A percentile compares a stretch with the other conserved stretches of the same genome.
These are phyloP conservation scores for Pleoardoris graminearum DNA, from an alignment of 2,329 filamentous ascomycete genomes.

Conservation along the genomic window DNA sequence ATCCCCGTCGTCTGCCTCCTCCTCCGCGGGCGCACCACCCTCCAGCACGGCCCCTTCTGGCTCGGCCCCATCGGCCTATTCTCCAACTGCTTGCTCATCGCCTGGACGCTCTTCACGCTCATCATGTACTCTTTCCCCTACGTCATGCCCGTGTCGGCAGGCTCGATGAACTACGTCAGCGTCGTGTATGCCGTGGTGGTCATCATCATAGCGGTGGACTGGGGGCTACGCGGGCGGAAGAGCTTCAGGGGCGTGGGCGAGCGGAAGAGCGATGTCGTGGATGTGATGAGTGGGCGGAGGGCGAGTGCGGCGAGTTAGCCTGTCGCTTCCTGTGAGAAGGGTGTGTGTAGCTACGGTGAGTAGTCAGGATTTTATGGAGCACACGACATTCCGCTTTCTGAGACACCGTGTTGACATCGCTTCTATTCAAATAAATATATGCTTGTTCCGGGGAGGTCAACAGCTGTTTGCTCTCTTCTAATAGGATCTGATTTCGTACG, in stretches of 20 bases:
- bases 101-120: conserved; percentile 56
- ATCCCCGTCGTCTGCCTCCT: conserved; percentile 53
- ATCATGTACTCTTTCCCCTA: conserved; percentile 51
- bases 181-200: conserved; percentile 33
- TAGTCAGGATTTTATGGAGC: no score
- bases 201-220: conserved; percentile 34
- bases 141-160: conserved; percentile 30
- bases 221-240: conserved; percentile 34
- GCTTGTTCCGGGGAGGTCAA: no score
- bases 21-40: conserved; percentile 50
- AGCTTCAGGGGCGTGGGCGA: conserved; percentile 35
- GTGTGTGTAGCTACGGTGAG: no score
- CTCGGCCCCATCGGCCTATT: conserved; percentile 31
- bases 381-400: no score
- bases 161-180: conserved; percentile 40
- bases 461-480: no score
- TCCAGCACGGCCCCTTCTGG: conserved; percentile 49
- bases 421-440: no score
- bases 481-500: no score
- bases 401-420: no score
- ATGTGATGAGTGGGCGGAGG: conserved; percentile 11
- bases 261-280: conserved; percentile 31
- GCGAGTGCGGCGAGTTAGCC: conserved; percentile 1
- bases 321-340: no score
- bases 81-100: conserved; percentile 50